phyloP scores from a whole-genome alignment of 495 filamentous ascomycete genomes.

The Trichoderma orchidacearum region DNA sequence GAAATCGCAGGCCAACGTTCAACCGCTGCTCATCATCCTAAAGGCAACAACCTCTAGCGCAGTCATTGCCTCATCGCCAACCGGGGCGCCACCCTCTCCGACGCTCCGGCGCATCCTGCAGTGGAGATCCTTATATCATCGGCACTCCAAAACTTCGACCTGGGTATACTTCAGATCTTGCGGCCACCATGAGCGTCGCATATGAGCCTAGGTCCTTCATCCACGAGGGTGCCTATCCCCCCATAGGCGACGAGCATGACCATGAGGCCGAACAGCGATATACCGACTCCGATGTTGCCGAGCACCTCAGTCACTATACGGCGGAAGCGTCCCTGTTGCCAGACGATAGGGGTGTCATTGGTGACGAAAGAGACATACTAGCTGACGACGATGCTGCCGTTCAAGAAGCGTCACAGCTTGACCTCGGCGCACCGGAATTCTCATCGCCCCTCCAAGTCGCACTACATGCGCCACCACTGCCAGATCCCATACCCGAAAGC shows the following conservation, averaged over 20 bases:
- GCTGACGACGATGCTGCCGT: conserved; percentile 1
- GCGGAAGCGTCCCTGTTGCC: not conserved
- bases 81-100: not conserved
- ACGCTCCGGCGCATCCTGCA: not conserved
- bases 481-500: conserved; percentile 4
- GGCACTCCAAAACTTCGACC: not conserved
- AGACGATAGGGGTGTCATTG: conserved; percentile 2
- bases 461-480: not conserved
- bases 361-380: conserved; percentile 3
- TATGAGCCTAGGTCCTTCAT: conserved; percentile 23
- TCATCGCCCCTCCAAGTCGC: conserved; percentile 1
- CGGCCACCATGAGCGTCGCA: conserved; percentile 26
- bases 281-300: conserved; percentile 9
- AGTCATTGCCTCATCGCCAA: not conserved
- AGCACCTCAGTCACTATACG: conserved; percentile 3
- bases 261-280: conserved; percentile 9
- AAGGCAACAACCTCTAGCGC: not conserved
- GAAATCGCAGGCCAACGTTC: not conserved
- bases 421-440: conserved; percentile 1
- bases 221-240: conserved; percentile 20
- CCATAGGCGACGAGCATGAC: conserved; percentile 12
- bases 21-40: not conserved
- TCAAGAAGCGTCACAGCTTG: not conserved
- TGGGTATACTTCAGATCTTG: not conserved
- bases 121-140: not conserved